Evolutionary conservation across 2,329 filamentous ascomycete species (phyloP), one percentile per base, ranked within the genome.

Genomic region (Alternaria solani): DNA sequence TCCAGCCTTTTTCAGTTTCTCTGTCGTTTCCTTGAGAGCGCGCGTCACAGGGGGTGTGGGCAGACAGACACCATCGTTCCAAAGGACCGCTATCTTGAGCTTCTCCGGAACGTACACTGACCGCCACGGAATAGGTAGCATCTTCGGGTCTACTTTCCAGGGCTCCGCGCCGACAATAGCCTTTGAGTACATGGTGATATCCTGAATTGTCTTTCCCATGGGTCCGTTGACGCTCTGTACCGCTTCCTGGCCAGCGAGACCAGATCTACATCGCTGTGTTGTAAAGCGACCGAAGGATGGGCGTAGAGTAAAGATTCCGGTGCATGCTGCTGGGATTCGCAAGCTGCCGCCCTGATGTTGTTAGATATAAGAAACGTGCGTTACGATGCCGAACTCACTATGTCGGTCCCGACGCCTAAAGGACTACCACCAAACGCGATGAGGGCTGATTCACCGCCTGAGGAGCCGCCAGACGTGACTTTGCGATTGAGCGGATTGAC

Each of bases 371-470:
- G 25, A 36, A 8, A 7, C 20, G 7, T 11, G 20, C n/a, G 6
- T 7, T 12, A 3, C 3, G 1, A 25, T 14, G 7, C 41, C 16
- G 2, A 3, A 60, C 63, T 32, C 61, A 83, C 84, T 55, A 91
- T 89, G 63, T 91, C 88, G 0, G 88, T 88, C 1, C 88, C 88
- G 0, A 90, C 80, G 9, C 89, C 89, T 1, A 90, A 62, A 1
- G 84, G 81, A 60, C 85, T 87, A 16, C 89, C 89, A 9, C 78
- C 76, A 58, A 91, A 83, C 0, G 81, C 79, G 36, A 91, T 82
- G 2, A 91, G 80, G 0, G 89, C 88, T 6, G 85, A 84, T 71
- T 91, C 89, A 44, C 89, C 89, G 3, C 89, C 89, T 0, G 87
- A 89, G 38, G 85, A 88, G 9, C 89, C 89, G 11, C 89, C 89